phyloP scores from a whole-genome alignment of 1,139 yeast genomes.

The Debaryomycetaceae sp. region DNA sequence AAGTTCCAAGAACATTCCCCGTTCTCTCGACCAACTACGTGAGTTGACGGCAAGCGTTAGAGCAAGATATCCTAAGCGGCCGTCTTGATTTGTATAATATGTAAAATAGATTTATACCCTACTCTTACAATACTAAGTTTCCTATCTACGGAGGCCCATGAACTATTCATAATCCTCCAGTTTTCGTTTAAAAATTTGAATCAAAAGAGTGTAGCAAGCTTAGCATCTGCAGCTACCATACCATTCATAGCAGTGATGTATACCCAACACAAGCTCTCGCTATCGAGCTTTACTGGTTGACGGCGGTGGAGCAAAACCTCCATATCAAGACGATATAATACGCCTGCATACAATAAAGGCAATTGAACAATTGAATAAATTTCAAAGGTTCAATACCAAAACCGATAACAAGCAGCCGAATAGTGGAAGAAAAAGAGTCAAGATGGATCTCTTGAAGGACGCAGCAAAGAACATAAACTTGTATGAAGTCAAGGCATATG shows the following conservation, averaged over 20 bases:
- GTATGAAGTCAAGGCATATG: conserved; percentile 96
- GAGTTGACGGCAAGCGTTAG: conserved; percentile 35
- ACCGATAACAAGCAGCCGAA: background rate
- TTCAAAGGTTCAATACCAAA: background rate
- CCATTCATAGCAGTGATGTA: too few species aligned
- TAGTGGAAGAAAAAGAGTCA: conserved; percentile 1
- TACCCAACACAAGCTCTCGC: too few species aligned
- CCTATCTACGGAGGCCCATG: background rate
- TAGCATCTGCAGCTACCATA: too few species aligned
- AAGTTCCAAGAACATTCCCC: conserved; percentile 13
- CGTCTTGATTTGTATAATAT: background rate
- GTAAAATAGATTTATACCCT: conserved; percentile 1
- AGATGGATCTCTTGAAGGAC: conserved; percentile 66
- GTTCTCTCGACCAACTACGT: conserved; percentile 31
- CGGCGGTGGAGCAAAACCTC: background rate
- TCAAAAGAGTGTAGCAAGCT: too few species aligned
- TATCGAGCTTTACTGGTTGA: background rate
- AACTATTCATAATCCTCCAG: background rate
- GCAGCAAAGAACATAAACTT: conserved; percentile 78
- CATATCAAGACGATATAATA: background rate
- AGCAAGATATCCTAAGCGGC: conserved; percentile 22
- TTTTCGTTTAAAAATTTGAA: too few species aligned
- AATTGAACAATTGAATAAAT: background rate
- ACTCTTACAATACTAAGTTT: background rate
- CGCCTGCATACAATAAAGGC: background rate